A percentile compares a stretch with the other conserved stretches of the same genome.
Evolutionary conservation across 306 rosid genomes (phyloP).

Genomic region (Pterocarpus santalinus): DNA sequence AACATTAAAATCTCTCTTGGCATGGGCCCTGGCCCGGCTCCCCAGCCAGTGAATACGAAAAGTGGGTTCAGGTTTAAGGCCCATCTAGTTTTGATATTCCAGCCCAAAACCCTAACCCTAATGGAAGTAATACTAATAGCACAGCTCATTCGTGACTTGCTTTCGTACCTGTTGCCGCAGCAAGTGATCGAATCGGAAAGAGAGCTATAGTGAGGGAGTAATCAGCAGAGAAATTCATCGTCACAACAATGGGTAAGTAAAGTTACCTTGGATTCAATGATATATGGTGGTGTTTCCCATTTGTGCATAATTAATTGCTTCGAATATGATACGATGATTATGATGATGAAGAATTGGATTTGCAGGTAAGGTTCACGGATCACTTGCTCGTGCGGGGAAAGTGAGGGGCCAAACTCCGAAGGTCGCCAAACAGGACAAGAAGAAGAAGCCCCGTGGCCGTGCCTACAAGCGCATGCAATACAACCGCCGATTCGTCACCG

Average conservation of each 20-base stretch:
- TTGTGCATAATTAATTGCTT: background rate
- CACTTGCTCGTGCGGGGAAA: conserved; percentile 55
- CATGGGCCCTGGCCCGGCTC: background rate
- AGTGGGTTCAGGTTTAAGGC: background rate
- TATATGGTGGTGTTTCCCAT: background rate
- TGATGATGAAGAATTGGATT: background rate
- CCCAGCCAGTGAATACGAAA: background rate
- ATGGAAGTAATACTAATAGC: conserved; percentile 26
- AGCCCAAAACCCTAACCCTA: conserved; percentile 40
- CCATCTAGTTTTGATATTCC: background rate
- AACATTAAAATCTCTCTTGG: background rate
- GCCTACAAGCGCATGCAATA: conserved; percentile 59
- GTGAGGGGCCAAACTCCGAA: conserved; percentile 58
- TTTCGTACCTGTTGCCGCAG: background rate
- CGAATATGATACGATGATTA: background rate
- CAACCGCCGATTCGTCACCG: conserved; percentile 58
- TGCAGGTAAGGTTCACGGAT: conserved; percentile 56
- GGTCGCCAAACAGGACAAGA: conserved; percentile 55
- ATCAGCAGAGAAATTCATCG: conserved; percentile 24
- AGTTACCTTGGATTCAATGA: background rate
- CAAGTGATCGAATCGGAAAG: conserved; percentile 17
- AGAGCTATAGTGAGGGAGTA: background rate
- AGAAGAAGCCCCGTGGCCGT: conserved; percentile 60
- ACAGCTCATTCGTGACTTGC: background rate
- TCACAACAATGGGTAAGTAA: conserved; percentile 33